Conservation (phyloP, 1,139 yeast species). For the Candida tropicalis region DNA sequence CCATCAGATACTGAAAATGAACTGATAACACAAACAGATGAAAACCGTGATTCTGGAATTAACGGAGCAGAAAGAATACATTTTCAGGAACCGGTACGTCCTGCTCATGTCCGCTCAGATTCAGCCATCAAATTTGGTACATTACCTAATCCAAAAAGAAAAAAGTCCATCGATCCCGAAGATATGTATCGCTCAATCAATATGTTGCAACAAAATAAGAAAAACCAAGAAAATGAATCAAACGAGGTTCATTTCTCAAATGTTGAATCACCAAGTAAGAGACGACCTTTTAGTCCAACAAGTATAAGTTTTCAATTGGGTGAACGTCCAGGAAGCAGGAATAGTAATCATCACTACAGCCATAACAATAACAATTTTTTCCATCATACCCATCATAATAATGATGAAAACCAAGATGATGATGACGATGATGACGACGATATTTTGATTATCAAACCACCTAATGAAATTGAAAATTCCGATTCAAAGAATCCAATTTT, state of each 20-base stretch:
- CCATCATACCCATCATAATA: conserved; percentile 25
- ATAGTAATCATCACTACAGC: conserved; percentile 24
- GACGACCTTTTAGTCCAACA: conserved; percentile 1
- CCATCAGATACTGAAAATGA: conserved; percentile 32
- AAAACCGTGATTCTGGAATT: neutral
- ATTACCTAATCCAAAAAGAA: conserved; percentile 41
- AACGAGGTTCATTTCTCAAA: neutral
- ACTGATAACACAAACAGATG: neutral
- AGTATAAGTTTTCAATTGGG: neutral
- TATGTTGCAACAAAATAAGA: conserved; percentile 49
- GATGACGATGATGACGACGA: conserved; percentile 67
- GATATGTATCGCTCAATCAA: conserved; percentile 85
- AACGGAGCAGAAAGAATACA: conserved; percentile 54
- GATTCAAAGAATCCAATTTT: conserved; percentile 35
- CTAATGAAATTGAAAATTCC: conserved; percentile 63
- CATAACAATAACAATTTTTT: conserved; percentile 1
- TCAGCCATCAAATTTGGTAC: conserved; percentile 41
- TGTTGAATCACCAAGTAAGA: neutral
- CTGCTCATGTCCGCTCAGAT: conserved; percentile 5
- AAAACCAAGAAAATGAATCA: conserved; percentile 8
- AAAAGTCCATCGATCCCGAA: conserved; percentile 68
- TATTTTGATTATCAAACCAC: conserved; percentile 77
- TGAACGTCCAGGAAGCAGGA: conserved; percentile 13
- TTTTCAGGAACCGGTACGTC: conserved; percentile 5
- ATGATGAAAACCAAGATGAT: conserved; percentile 16